A percentile compares a stretch with the other conserved stretches of the same genome.
Evolutionary conservation across 2,329 filamentous ascomycete species (phyloP).

Genomic region (Cercospora brassicicola): DNA sequence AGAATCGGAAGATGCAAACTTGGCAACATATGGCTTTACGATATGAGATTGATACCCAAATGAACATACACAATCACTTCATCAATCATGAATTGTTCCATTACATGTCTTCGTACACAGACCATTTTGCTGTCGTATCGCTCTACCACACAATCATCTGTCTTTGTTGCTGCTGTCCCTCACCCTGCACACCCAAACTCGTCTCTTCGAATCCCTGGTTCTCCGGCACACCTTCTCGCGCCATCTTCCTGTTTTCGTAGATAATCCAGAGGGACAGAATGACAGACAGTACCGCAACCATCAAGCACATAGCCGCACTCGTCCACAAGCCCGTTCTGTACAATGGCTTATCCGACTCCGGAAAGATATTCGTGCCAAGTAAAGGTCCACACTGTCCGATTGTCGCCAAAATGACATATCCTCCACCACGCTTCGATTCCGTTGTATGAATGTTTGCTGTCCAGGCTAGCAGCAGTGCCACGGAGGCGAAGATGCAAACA

Average conservation of each 20-base stretch:
- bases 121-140: not conserved
- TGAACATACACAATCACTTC: not conserved
- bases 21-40: not conserved
- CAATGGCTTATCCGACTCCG: constrained; percentile 49
- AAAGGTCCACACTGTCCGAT: constrained; percentile 68
- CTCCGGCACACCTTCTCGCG: constrained; percentile 43
- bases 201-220: constrained; percentile 30
- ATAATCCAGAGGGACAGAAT: constrained; percentile 56
- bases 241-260: constrained; percentile 62
- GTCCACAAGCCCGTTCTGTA: constrained; percentile 59
- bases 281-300: constrained; percentile 59
- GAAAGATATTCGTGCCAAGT: constrained; percentile 60
- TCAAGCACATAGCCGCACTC: constrained; percentile 62
- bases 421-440: constrained; percentile 42
- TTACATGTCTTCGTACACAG: not conserved
- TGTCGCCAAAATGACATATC: constrained; percentile 42
- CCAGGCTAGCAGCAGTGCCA: constrained; percentile 42
- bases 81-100: not conserved
- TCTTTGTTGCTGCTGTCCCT: constrained; percentile 9
- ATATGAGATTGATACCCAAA: not conserved
- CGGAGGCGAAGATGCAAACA: constrained; percentile 43
- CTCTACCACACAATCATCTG: constrained; percentile 4
- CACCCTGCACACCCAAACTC: constrained; percentile 19
- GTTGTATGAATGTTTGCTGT: constrained; percentile 42
- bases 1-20: not conserved